Evolutionary conservation across 352 stramenopile species (phyloP), one percentile per base, ranked within the genome.

Genomic region (Blastocystis sp.): DNA sequence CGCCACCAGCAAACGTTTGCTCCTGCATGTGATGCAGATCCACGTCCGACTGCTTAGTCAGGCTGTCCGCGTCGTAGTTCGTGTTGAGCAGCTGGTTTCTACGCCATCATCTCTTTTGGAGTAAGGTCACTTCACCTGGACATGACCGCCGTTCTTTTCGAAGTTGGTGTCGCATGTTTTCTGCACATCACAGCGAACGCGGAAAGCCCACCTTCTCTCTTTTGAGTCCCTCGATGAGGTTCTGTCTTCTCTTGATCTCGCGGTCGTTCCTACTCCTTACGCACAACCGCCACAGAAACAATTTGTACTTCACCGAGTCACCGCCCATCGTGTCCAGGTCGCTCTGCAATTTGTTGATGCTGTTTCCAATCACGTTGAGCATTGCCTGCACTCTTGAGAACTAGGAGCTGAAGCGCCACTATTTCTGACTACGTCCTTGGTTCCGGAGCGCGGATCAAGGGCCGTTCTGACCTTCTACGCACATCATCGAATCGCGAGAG

Each of bases 21-120:
- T 84, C 74, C 74, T 84, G 74, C 74, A 84, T 84, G 28, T 84
- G 54, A 48, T 84, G 74, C 9, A 84, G 74, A 28, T 84, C 74
- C 38, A 57, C 57, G 38, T 84, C 74, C 54, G 74, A 68, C 54
- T 84, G 74, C 52, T 84, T 84, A n/a, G 74, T 84, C 61, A 84
- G 38, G 60, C 54, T 84, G 54, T 84, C 74, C 4, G 74, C 45
- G 45, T 84, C 74, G 10, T 68, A 62, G 48, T 84, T 84, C 61
- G 34, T 45, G 48, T 68, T 54, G 7, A 84, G 43, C 19, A 84
- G 61, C 38, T 69, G 74, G 60, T 84, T 84, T 28, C 74, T 84
- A 84, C 6, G 3, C 24, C 10, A 34, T 17, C 65, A 69, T 38
- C 34, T 69, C 0, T 11, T 48, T 76, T 3, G 6, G 24, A 28